These are phyloP conservation scores for Komagataella pseudopastoris DNA, from an alignment of 805 yeast genomes.

Conservation along the genomic window DNA sequence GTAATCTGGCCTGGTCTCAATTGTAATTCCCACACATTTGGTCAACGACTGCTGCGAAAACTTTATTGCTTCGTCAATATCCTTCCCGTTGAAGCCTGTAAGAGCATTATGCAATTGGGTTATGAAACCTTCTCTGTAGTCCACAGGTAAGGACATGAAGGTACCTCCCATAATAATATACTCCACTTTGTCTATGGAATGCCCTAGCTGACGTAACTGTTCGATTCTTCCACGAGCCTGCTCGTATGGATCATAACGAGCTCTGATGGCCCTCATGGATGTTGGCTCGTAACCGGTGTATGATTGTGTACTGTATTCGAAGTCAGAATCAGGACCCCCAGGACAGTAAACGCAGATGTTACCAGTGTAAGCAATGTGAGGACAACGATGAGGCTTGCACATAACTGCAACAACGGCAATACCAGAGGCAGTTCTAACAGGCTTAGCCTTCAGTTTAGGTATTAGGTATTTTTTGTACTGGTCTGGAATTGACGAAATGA, in stretches of 20 bases:
- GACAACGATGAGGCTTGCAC: slow-evolving; percentile 99
- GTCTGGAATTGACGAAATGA: slow-evolving; percentile 90
- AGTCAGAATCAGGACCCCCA: slow-evolving; percentile 98
- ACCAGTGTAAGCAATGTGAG: slow-evolving; percentile 97
- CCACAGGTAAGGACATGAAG: slow-evolving; percentile 86
- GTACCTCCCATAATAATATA: slow-evolving; percentile 99
- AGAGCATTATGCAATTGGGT: slow-evolving; percentile 88
- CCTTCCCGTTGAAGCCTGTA: slow-evolving; percentile 79
- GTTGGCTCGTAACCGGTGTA: slow-evolving; percentile 99
- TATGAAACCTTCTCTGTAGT: slow-evolving; percentile 82
- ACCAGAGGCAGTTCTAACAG: slow-evolving; percentile 96
- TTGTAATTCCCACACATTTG: slow-evolving; percentile 96
- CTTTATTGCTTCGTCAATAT: slow-evolving; percentile 80
- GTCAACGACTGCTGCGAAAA: slow-evolving; percentile 91
- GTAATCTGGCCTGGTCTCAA: slow-evolving; percentile 96
- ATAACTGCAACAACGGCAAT: slow-evolving; percentile 98
- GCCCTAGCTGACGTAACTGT: slow-evolving; percentile 90
- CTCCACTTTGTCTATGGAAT: slow-evolving; percentile 93
- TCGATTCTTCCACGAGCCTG: slow-evolving; percentile 97
- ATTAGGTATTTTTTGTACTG: slow-evolving; percentile 83
- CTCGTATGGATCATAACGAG: slow-evolving; percentile 95
- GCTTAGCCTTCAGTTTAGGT: slow-evolving; percentile 95
- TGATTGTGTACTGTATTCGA: slow-evolving; percentile 95
- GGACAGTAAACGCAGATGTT: slow-evolving; percentile 98
- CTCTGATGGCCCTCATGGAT: slow-evolving; percentile 98